Conservation (phyloP, 1,284 basidiomycete species). For the Sanghuangporus weigelae region DNA sequence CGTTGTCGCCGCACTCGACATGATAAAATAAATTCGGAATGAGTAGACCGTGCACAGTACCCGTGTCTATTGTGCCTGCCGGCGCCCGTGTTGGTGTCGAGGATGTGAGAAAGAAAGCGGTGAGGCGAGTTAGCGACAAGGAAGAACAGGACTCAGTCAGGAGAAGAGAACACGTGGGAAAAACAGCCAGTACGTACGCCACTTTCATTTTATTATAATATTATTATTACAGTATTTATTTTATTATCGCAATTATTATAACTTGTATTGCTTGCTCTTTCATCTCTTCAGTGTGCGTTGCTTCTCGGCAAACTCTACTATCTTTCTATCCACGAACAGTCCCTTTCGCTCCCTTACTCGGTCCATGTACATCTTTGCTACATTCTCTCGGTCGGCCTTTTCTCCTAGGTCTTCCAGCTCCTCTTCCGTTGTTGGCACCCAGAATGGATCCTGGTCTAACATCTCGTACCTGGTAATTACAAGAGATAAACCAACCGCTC, state of each 20-base stretch:
- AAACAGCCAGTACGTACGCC: neutral
- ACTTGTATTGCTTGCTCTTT: neutral
- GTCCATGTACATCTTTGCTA: conserved; percentile 96
- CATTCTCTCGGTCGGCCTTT: conserved; percentile 89
- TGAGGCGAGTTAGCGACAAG: neutral
- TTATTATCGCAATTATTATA: neutral
- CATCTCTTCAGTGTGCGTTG: conserved; percentile 91
- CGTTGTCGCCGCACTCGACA: conserved; percentile 23
- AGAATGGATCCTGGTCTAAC: conserved; percentile 93
- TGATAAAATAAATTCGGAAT: neutral
- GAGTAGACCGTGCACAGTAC: neutral
- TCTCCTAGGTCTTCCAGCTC: conserved; percentile 97
- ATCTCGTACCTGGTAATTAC: conserved; percentile 64
- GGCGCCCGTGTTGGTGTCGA: neutral
- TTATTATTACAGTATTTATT: neutral
- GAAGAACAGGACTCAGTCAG: neutral
- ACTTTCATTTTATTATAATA: neutral
- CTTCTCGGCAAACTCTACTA: conserved; percentile 93
- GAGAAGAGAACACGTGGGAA: conserved; percentile 2
- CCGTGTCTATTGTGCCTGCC: neutral
- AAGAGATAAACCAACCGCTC: conserved; percentile 1
- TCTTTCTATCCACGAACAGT: conserved; percentile 91
- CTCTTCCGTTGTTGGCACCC: conserved; percentile 98
- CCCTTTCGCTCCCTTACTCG: conserved; percentile 87
- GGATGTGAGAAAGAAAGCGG: neutral